These are phyloP conservation scores for Herpetospermum pedunculosum DNA, from an alignment of 306 rosid genomes.

Conservation along the genomic window DNA sequence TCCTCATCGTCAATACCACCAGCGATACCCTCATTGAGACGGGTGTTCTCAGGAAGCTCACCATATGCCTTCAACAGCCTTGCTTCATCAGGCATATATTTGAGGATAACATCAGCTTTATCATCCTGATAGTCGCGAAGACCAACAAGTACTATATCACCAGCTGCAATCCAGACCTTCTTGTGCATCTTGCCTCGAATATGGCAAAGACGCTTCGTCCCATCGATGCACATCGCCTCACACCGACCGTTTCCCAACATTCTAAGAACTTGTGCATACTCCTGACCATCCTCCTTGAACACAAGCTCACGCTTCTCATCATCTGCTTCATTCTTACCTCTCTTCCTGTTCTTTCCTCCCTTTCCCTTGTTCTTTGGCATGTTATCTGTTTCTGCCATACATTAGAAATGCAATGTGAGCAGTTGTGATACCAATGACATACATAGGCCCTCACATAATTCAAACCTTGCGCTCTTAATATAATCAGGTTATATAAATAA, in stretches of 20 bases:
- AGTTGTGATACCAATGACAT: background rate
- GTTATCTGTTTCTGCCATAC: background rate
- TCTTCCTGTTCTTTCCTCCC: constrained; percentile 59
- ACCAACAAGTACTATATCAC: constrained; percentile 48
- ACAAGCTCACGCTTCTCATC: constrained; percentile 50
- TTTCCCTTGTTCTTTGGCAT: constrained; percentile 65
- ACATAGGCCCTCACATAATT: background rate
- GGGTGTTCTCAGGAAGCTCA: constrained; percentile 38
- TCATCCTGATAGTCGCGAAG: constrained; percentile 52
- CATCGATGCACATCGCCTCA: constrained; percentile 50
- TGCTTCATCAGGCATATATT: constrained; percentile 56
- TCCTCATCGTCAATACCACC: constrained; percentile 51
- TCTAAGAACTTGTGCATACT: constrained; percentile 42
- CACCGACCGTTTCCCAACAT: constrained; percentile 51
- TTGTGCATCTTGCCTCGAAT: constrained; percentile 59
- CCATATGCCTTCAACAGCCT: constrained; percentile 57
- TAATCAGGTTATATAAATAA: background rate
- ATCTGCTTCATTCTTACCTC: constrained; percentile 54
- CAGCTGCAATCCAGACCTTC: constrained; percentile 60
- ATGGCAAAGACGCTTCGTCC: constrained; percentile 43
- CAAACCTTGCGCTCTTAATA: background rate
- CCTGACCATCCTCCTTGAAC: constrained; percentile 59
- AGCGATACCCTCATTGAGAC: constrained; percentile 42
- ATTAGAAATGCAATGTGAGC: background rate
- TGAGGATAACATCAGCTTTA: constrained; percentile 56